phyloP scores from a whole-genome alignment of 225 moss, liverwort and hornwort genomes.

The Pseudoscleropodium purum region DNA sequence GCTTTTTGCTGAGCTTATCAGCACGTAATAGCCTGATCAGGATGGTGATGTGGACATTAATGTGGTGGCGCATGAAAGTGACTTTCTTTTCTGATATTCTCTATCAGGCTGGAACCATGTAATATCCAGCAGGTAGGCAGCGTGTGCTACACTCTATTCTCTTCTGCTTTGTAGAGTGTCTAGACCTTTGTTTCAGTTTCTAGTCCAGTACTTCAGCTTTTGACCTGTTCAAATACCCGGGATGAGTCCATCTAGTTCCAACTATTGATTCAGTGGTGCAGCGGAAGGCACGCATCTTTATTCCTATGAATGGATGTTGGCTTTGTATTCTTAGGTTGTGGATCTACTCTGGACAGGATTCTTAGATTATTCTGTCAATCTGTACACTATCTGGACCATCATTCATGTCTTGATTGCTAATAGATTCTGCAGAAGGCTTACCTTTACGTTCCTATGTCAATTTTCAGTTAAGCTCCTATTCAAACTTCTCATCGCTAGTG shows the following conservation, averaged over 20 bases:
- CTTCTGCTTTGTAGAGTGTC: neutral
- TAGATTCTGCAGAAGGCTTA: neutral
- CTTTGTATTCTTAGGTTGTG: slow-evolving; percentile 1
- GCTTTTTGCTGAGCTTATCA: neutral
- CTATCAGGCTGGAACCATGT: slow-evolving; percentile 1
- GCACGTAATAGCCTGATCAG: neutral
- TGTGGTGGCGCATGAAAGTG: neutral
- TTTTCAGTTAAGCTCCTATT: too few species aligned
- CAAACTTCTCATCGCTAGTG: neutral
- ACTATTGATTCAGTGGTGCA: neutral
- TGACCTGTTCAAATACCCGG: neutral
- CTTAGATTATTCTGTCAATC: neutral
- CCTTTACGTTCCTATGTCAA: neutral
- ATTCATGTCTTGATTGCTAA: neutral
- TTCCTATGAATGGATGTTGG: neutral
- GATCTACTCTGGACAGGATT: neutral
- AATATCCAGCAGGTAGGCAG: neutral
- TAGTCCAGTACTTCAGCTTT: neutral
- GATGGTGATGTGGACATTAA: neutral
- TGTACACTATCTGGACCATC: slow-evolving; percentile 2
- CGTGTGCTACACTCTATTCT: neutral
- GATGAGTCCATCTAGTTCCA: neutral
- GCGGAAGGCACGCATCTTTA: neutral
- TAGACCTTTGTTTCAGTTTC: slow-evolving; percentile 1
- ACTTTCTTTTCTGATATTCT: slow-evolving; percentile 3